Evolutionary conservation across 148 eudicot genomes (phyloP).

Genomic region (Vaccinium myrtillus): DNA sequence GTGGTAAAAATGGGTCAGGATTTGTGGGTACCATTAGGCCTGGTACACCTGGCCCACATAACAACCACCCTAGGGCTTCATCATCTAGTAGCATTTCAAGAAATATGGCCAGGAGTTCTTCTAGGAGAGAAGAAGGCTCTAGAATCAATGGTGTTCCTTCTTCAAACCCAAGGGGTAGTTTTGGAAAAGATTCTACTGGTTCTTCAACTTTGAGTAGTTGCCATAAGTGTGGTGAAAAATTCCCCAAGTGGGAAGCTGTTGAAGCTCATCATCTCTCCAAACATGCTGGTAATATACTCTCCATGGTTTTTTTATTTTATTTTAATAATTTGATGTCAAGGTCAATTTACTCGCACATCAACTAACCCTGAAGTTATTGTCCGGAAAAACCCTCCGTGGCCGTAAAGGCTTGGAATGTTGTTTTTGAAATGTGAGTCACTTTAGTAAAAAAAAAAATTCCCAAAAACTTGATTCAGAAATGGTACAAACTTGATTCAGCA

Average conservation of each 20-base stretch:
- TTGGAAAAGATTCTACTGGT: slow-evolving; percentile 51
- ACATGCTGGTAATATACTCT: slow-evolving; percentile 68
- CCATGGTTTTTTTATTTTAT: background rate
- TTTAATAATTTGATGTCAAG: too few relatives aligned
- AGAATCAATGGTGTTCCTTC: slow-evolving; percentile 22
- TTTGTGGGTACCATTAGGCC: slow-evolving; percentile 85
- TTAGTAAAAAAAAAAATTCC: too few relatives aligned
- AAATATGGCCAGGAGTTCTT: slow-evolving; percentile 30
- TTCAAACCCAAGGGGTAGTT: slow-evolving; percentile 37
- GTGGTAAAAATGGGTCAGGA: slow-evolving; percentile 27
- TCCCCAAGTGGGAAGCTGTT: slow-evolving; percentile 80
- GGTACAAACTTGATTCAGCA: too few relatives aligned
- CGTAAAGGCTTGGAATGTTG: too few relatives aligned
- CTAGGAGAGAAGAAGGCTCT: slow-evolving; percentile 32
- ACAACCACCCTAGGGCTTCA: slow-evolving; percentile 51
- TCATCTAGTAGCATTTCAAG: slow-evolving; percentile 27
- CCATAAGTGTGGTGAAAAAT: slow-evolving; percentile 87
- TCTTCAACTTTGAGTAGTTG: slow-evolving; percentile 45
- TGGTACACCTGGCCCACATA: slow-evolving; percentile 82
- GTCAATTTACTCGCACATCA: too few relatives aligned
- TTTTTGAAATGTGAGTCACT: too few relatives aligned
- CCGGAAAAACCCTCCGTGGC: too few relatives aligned
- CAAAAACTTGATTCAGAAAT: too few relatives aligned
- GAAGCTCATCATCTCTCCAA: slow-evolving; percentile 94
- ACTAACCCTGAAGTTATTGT: too few relatives aligned